These are phyloP conservation scores for Xylariaceae sp. DNA, from an alignment of 2,329 filamentous ascomycete genomes.

Conservation along the genomic window DNA sequence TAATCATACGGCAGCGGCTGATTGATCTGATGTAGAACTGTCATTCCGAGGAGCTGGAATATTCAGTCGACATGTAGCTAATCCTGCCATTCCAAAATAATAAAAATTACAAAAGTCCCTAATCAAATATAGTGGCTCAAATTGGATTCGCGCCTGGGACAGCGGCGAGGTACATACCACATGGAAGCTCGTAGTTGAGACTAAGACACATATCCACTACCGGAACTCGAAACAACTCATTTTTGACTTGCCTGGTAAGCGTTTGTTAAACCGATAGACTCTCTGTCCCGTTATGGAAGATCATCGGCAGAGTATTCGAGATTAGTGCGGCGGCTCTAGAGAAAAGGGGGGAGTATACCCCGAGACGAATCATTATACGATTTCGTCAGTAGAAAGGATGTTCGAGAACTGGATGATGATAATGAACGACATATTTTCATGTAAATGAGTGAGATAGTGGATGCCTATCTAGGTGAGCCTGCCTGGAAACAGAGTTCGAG, in stretches of 20 bases:
- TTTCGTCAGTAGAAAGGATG: constrained; percentile 55
- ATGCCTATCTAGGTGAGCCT: constrained; percentile 63
- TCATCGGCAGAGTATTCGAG: constrained; percentile 35
- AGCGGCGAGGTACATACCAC: constrained; percentile 59
- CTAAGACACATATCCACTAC: constrained; percentile 46
- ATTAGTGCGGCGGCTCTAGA: constrained; percentile 54
- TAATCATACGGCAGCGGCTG: constrained; percentile 29
- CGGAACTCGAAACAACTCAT: constrained; percentile 52
- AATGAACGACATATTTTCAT: constrained; percentile 52
- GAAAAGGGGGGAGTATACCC: constrained; percentile 48
- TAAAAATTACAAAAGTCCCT: neutral
- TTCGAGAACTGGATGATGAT: constrained; percentile 41
- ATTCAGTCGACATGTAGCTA: constrained; percentile 35
- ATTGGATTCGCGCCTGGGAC: constrained; percentile 53
- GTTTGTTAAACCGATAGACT: constrained; percentile 20
- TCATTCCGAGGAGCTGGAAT: constrained; percentile 37
- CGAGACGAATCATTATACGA: constrained; percentile 56
- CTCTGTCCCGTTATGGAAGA: constrained; percentile 13
- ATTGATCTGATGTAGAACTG: constrained; percentile 30
- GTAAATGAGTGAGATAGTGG: constrained; percentile 63
- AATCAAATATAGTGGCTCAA: constrained; percentile 48
- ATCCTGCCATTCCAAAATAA: neutral
- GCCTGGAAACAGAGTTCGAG: constrained; percentile 63
- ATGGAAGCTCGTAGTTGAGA: constrained; percentile 52
- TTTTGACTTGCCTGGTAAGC: constrained; percentile 35